phyloP scores from a whole-genome alignment of 176 grass and related monocot genomes.

The Alopecurus myosuroides region DNA sequence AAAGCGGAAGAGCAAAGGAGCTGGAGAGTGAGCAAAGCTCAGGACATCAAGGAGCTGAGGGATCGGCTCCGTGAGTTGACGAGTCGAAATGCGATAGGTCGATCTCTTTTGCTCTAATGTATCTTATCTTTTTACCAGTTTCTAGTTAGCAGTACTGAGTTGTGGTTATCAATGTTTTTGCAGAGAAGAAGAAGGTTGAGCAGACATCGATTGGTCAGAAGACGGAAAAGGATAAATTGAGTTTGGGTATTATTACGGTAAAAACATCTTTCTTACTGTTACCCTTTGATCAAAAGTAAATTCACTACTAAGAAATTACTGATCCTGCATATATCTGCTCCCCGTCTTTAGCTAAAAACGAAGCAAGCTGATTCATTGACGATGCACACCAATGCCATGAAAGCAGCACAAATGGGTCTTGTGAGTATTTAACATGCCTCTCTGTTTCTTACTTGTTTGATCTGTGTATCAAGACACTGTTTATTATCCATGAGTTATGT shows the following conservation, averaged over 20 bases:
- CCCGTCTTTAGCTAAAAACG: slow-evolving; percentile 38
- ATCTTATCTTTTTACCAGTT: not conserved
- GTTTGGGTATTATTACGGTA: slow-evolving; percentile 63
- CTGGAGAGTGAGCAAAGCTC: slow-evolving; percentile 63
- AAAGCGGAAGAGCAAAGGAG: slow-evolving; percentile 69
- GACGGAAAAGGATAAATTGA: slow-evolving; percentile 33
- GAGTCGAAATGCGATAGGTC: slow-evolving; percentile 45
- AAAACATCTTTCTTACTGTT: slow-evolving; percentile 9
- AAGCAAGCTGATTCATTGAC: slow-evolving; percentile 21
- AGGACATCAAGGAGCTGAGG: slow-evolving; percentile 69
- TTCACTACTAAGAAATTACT: not conserved
- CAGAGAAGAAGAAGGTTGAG: slow-evolving; percentile 69
- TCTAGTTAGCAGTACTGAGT: not conserved
- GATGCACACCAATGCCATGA: slow-evolving; percentile 43
- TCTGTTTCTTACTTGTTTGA: not conserved
- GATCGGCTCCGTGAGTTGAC: slow-evolving; percentile 47
- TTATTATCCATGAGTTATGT: slow-evolving; percentile 2
- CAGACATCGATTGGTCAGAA: slow-evolving; percentile 48
- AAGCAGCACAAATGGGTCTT: slow-evolving; percentile 41
- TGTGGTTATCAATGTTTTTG: slow-evolving; percentile 19
- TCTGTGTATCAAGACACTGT: not conserved
- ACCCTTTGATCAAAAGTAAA: slow-evolving; percentile 13
- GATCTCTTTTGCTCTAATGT: slow-evolving; percentile 6
- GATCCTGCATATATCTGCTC: not conserved
- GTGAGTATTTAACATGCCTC: slow-evolving; percentile 22